Evolutionary conservation across 257 asterid species (phyloP), one percentile per base, ranked within the genome.

Genomic region (Nicotiana undulata): DNA sequence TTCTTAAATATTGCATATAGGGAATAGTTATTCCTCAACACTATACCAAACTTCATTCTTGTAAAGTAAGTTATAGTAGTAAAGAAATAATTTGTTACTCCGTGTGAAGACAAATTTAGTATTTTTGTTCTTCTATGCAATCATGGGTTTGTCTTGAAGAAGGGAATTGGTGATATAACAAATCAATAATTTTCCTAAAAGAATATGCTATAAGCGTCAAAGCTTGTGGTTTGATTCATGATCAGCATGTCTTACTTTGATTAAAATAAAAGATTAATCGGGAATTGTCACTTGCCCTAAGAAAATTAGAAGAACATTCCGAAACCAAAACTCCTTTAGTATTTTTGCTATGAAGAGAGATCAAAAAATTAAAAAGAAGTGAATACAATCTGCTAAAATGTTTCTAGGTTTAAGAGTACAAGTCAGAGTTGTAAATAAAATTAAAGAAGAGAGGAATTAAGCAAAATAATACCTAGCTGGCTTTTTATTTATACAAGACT

Each of bases 11-110:
- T 72, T 72, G 12, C 64, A 46, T 22, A 46, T 72, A 7, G 5
- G 16, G 16, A 51, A 51, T 51, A 51, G 55, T 51, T 13, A 22
- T 72, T 72, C 40, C 60, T 72, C 78, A 72, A 72, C 78, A 72
- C 78, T 44, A 72, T 82, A 86, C 89, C 89, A 83, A 86, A 85
- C 81, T 75, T 76, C 63, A 77, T 70, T 78, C 89, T 82, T 86
- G 82, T 67, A 81, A 84, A 81, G 83, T 82, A 84, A 86, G 89
- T 37, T 65, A 84, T 60, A 83, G 84, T 24, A 24, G 22, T 79
- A 82, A 82, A 79, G 58, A 83, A 83, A 24, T 82, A 68, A 55
- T 83, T 82, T 83, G 81, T 76, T 81, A 64, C 72, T 26, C 66
- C 56, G 89, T 77, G 83, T 80, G 55, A 53, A 82, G 79, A 58